Evolutionary conservation across 495 filamentous ascomycete genomes (phyloP), one percentile per base, ranked within the genome.

Genomic region (Jackrogersella multiformis): DNA sequence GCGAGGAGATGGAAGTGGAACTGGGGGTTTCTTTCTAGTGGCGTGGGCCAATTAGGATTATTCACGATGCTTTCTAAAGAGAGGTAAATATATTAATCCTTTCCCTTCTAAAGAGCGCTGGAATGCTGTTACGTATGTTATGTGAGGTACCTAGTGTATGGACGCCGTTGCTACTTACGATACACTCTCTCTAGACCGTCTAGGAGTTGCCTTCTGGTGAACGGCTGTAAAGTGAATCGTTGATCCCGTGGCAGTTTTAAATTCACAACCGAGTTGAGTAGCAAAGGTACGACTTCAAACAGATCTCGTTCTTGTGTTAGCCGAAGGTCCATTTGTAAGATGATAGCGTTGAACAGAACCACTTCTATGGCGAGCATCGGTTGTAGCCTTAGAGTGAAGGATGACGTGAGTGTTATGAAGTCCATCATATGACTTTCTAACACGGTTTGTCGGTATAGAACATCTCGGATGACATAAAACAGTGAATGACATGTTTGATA

Each of bases 1-100:
- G 38, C 46, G 24, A 65, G 26, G 28, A 1, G 18, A n/a, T 65
- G 55, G 30, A 65, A 59, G 6, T 20, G 36, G 44, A n/a, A 45
- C n/a, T n/a, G n/a, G n/a, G n/a, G n/a, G 20, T 56, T 53, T 0
- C 10, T 0, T 44, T 1, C 0, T 9, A 28, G 16, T 0, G 7
- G 1, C 2, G 6, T 1, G 12, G 30, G 7, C 13, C 8, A 4
- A 1, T n/a, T 1, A 18, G 56, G 13, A 15, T 6, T 2, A n/a
- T 45, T 18, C 12, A 13, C 23, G 7, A 13, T 35, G 12, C 10
- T 23, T 2, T 10, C 38, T 42, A 13, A 12, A 35, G 10, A 13
- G 9, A 13, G 9, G 2, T 7, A 35, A 35, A 12, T 9, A 35
- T 30, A 30, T 30, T 30, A 30, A n/a, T n/a, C n/a, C n/a, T n/a